Percentiles rank a stretch among this genome's conserved stretches.
These are phyloP conservation scores for Kurtzmaniella quercitrusa DNA, from an alignment of 1,139 yeast species.

Conservation along the genomic window DNA sequence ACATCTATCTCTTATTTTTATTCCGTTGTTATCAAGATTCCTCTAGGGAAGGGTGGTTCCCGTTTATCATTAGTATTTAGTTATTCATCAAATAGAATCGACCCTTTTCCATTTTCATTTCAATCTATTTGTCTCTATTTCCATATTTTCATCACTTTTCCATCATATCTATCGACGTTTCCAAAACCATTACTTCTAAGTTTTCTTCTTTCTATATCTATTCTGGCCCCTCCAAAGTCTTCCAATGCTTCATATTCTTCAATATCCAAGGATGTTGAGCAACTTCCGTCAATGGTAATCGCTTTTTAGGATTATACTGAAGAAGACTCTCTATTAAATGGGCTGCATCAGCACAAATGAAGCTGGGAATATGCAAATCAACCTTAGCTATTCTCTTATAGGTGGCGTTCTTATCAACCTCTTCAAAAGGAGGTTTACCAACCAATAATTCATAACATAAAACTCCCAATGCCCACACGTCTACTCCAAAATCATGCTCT, in stretches of 20 bases:
- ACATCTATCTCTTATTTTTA: no score
- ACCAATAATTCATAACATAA: conserved; percentile 81
- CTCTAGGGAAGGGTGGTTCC: no score
- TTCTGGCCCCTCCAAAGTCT: conserved; percentile 9
- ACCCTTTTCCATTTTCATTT: no score
- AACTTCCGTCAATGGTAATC: conserved; percentile 60
- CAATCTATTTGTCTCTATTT: no score
- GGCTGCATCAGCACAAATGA: conserved; percentile 68
- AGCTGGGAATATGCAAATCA: conserved; percentile 69
- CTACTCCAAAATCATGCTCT: conserved; percentile 76
- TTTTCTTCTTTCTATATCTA: no score
- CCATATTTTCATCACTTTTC: no score
- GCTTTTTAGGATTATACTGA: conserved; percentile 62
- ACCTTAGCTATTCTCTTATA: conserved; percentile 74
- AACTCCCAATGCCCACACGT: conserved; percentile 91
- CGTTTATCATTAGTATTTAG: no score
- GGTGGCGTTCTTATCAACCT: conserved; percentile 66
- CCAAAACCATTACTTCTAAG: no score
- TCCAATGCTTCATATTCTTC: conserved; percentile 52
- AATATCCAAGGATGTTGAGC: conserved; percentile 79
- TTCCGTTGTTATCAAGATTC: no score
- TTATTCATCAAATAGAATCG: no score
- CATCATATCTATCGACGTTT: no score
- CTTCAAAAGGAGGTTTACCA: conserved; percentile 92
- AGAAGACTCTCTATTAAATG: conserved; percentile 63